Conservation (phyloP, 768 basidiomycete species). For the Tulasnella sp. region DNA sequence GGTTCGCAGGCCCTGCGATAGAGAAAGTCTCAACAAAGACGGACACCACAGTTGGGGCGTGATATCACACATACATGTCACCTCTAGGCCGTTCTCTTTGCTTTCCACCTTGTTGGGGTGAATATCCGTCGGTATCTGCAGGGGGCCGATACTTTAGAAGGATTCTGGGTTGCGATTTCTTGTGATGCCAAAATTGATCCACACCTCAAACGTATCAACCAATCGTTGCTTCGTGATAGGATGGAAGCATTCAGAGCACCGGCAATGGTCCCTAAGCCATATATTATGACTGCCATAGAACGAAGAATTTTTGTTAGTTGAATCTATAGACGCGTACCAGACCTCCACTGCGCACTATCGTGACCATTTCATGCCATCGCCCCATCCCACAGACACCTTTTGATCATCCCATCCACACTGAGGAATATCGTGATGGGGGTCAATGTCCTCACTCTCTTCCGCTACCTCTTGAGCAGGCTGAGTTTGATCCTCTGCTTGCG, state of each 20-base stretch:
- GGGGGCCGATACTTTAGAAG: neutral
- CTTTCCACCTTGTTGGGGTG: conserved; percentile 47
- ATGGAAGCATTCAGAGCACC: conserved; percentile 80
- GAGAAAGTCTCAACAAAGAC: neutral
- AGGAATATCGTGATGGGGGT: conserved; percentile 14
- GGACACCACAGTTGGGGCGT: neutral
- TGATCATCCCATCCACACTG: conserved; percentile 32
- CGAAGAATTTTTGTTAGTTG: neutral
- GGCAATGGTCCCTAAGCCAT: conserved; percentile 88
- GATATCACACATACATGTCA: conserved; percentile 50
- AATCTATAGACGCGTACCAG: neutral
- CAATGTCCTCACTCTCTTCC: neutral
- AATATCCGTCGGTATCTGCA: conserved; percentile 66
- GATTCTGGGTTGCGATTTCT: neutral
- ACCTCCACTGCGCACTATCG: conserved; percentile 48
- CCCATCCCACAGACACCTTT: conserved; percentile 63
- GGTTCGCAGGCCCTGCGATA: conserved; percentile 41
- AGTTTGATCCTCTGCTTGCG: neutral
- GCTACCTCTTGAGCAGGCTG: neutral
- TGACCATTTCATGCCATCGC: conserved; percentile 50
- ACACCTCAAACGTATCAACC: conserved; percentile 70
- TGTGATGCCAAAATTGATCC: conserved; percentile 17
- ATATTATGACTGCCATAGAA: conserved; percentile 58
- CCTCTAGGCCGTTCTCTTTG: conserved; percentile 51
- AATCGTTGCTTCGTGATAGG: conserved; percentile 82